Base-by-base conservation (phyloP, 2,329 filamentous ascomycete species). In the Capronia coronata region DNA sequence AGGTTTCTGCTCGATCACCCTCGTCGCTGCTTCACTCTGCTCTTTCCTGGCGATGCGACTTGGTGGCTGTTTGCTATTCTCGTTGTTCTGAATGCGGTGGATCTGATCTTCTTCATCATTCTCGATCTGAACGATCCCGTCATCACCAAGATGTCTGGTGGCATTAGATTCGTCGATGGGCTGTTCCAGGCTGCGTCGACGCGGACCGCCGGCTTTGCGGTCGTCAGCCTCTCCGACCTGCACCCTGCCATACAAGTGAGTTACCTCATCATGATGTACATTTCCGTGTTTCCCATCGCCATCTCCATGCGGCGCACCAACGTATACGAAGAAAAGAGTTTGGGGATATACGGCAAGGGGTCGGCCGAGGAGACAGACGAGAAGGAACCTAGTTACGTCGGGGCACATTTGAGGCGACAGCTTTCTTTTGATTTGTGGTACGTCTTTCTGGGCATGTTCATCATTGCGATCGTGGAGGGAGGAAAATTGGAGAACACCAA, bases 341-440 rank as follows among this genome's bases (percentile, higher is more conserved):
- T 84, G 3, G 81, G 79, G 1, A 73, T 83, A 21, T 83, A 82
- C 59, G 87, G 84, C 58, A 87, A 83, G 0, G 77, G 93, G 0
- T 87, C 87, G 3, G 73, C 78, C 1, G 72, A 75, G n/a, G 63
- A 67, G 1, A 69, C 73, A 2, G 73, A 78, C 11, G 75, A 76
- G 19, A 76, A 72, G 30, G 78, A 84, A 37, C 79, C 87, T 38
- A 91, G 84, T 53, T 97, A 96, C 61, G 84, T 98, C 44, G 87
- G 88, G 2, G 83, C 87, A 44, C 93, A 98, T 79, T 77, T 98
- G 65, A 86, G 93, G 30, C 82, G 86, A 40, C 93, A 98, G 68
- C 78, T 98, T 29, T 94, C 89, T 46, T 98, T 98, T 71, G 93
- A 98, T 69, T 68, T 98, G 67, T 98, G 93, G 93, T 98, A 89